Conservation (phyloP, 768 basidiomycete genomes). For the Chalciporus sphaerocephalus region DNA sequence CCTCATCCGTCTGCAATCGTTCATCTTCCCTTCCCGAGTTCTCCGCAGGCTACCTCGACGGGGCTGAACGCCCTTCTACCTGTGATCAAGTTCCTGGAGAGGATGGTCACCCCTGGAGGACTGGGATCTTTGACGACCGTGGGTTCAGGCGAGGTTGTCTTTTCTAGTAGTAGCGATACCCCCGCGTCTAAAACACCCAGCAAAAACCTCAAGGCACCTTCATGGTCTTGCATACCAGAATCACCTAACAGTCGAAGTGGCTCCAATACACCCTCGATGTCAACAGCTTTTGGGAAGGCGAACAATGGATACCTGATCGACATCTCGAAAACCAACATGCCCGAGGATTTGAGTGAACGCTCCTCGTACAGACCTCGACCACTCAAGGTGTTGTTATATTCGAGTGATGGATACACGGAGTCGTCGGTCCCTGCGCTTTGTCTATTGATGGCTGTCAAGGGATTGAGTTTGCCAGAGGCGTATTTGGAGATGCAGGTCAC, state of each 20-base stretch:
- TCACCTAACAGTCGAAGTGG: slow-evolving; percentile 15
- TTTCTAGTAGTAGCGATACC: slow-evolving; percentile 1
- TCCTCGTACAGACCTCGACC: slow-evolving; percentile 48
- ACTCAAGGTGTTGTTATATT: slow-evolving; percentile 74
- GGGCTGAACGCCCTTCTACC: slow-evolving; percentile 59
- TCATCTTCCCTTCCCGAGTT: slow-evolving; percentile 72
- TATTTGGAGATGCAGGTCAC: slow-evolving; percentile 87
- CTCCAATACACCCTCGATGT: slow-evolving; percentile 14
- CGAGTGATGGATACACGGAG: slow-evolving; percentile 90
- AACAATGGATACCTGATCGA: slow-evolving; percentile 17
- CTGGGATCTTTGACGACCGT: slow-evolving; percentile 16
- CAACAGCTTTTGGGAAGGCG: not conserved
- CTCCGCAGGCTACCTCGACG: slow-evolving; percentile 48
- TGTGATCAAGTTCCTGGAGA: slow-evolving; percentile 65
- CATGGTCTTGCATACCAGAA: slow-evolving; percentile 19
- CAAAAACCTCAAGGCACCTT: slow-evolving; percentile 10
- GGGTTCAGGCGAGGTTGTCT: not conserved
- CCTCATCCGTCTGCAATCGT: slow-evolving; percentile 69
- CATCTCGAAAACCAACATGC: slow-evolving; percentile 11
- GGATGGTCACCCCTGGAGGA: slow-evolving; percentile 49
- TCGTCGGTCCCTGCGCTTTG: slow-evolving; percentile 82
- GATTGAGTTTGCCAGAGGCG: slow-evolving; percentile 75
- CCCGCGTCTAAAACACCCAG: not conserved
- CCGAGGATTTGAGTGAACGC: slow-evolving; percentile 7
- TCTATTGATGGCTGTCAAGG: slow-evolving; percentile 75